Evolutionary conservation across 805 yeast genomes (phyloP).

Genomic region (Starmerella floris): DNA sequence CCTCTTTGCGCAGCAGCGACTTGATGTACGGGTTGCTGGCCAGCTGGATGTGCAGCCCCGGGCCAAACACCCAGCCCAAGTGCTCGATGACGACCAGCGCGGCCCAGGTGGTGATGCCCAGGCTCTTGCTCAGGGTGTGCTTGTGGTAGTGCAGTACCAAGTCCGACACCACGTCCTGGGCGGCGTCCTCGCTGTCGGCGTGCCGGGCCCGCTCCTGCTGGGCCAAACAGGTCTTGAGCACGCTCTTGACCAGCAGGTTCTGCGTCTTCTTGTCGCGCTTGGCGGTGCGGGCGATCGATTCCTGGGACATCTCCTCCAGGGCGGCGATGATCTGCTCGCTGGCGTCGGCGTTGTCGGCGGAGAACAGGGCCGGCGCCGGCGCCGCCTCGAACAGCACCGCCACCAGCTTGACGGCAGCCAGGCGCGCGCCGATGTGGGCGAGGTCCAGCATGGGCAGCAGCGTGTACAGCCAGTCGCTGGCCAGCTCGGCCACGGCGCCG

Average conservation of each 20-base stretch:
- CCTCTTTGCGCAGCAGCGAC: constrained; percentile 17
- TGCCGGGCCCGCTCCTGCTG: neutral
- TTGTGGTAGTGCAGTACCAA: constrained; percentile 15
- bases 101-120: constrained; percentile 27
- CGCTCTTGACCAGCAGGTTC: constrained; percentile 43
- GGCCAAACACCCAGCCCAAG: constrained; percentile 28
- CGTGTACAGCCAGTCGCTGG: constrained; percentile 28
- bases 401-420: constrained; percentile 43
- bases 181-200: neutral
- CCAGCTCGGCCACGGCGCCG: constrained; percentile 13
- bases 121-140: constrained; percentile 13
- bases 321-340: constrained; percentile 31
- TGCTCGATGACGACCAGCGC: constrained; percentile 26
- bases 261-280: constrained; percentile 51
- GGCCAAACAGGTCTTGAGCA: constrained; percentile 36
- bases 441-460: constrained; percentile 20
- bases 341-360: constrained; percentile 18
- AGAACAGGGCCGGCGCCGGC: constrained; percentile 26
- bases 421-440: constrained; percentile 38
- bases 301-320: constrained; percentile 32
- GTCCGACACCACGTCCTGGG: constrained; percentile 8
- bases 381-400: constrained; percentile 43
- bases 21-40: constrained; percentile 26
- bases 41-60: constrained; percentile 27
- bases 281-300: constrained; percentile 43